Base-by-base conservation (phyloP, 2,329 filamentous ascomycete species). In the Dendryphion nanum region DNA sequence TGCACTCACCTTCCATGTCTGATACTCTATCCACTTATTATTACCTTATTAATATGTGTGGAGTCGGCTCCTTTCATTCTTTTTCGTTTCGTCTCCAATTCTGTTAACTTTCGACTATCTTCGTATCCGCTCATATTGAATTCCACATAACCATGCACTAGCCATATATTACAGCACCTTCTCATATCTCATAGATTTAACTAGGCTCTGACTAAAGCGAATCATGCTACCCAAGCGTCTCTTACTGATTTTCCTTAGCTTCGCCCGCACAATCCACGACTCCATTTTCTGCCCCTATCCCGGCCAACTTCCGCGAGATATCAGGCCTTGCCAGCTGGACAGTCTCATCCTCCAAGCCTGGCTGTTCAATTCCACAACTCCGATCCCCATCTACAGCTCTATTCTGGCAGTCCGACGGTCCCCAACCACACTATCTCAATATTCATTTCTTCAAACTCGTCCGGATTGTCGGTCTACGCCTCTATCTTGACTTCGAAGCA, bases 401-500 rank as follows among this genome's bases (percentile, higher is more conserved):
- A 35, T 93, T 85, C 66, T 93, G 87, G 87, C 87, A 93, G 64
- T 91, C 86, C 2, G 88, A 93, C 57, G 88, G 87, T 2, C 86
- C 87, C 1, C 87, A 93, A 60, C 87, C 87, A 4, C 87, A 93
- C 57, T 79, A 83, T 45, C 75, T 93, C 33, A 91, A 86, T 42
- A 85, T 93, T 28, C 88, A 93, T 66, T 93, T 93, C 65, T 82
- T 89, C 67, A 89, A 89, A 53, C 78, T 86, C 6, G 87, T 90
- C 30, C 83, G 82, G 42, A 89, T 93, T 45, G 81, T 83, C 4
- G 81, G 82, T 18, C 82, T 93, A 35, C 78, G 86, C n/a, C 81
- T 93, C 53, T 90, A 85, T 51, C 82, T 98, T 30, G 90, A 98
- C 69, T 95, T 95, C 65, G 83, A 85, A 45, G 81, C 88, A 37